These are phyloP conservation scores for Pyropia haitanensis DNA, from an alignment of 23 red algal genomes.

Conservation along the genomic window DNA sequence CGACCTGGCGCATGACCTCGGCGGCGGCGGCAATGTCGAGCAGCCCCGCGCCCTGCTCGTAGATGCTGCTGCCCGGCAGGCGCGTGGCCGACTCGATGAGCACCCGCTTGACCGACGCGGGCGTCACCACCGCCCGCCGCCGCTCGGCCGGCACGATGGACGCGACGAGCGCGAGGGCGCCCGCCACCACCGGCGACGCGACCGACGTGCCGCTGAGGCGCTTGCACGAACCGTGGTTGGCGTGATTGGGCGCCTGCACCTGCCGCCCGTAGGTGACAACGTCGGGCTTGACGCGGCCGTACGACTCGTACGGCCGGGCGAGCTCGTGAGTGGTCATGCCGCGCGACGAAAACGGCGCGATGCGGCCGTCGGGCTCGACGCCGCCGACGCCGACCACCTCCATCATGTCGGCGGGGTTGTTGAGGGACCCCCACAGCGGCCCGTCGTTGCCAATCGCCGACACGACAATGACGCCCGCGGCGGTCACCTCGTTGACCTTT, in stretches of 20 bases:
- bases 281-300: constrained; percentile 79
- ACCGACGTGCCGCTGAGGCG: constrained; percentile 55
- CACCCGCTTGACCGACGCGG: constrained; percentile 41
- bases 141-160: constrained; percentile 32
- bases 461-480: constrained; percentile 58
- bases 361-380: constrained; percentile 48
- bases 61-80: constrained; percentile 45
- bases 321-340: constrained; percentile 86
- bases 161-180: constrained; percentile 50
- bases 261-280: constrained; percentile 48
- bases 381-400: constrained; percentile 79
- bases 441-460: constrained; percentile 87
- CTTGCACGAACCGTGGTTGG: constrained; percentile 9
- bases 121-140: constrained; percentile 32
- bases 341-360: constrained; percentile 69
- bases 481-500: constrained; percentile 83
- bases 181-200: constrained; percentile 64
- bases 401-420: constrained; percentile 86
- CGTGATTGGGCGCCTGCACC: constrained; percentile 42
- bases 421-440: constrained; percentile 67
- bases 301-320: constrained; percentile 1
- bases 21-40: constrained; percentile 56
- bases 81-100: constrained; percentile 28
- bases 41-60: constrained; percentile 83
- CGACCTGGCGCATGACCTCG: constrained; percentile 24